These are phyloP conservation scores for Aspergillus nomiae DNA, from an alignment of 2,329 filamentous ascomycete genomes.

Conservation along the genomic window DNA sequence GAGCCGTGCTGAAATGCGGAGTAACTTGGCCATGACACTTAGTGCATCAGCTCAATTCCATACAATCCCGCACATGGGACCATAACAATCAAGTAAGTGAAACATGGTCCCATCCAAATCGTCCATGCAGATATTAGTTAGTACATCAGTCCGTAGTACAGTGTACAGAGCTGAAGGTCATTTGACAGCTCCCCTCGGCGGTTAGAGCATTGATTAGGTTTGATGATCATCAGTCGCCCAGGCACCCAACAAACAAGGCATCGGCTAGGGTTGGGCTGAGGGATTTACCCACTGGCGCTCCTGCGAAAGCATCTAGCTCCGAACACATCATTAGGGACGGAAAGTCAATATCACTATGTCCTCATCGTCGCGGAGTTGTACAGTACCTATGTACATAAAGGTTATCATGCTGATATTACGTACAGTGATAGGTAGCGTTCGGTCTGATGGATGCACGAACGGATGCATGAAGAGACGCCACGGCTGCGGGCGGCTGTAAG, in stretches of 20 bases:
- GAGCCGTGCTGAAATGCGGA: not conserved
- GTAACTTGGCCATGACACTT: not conserved
- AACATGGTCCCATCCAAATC: not conserved
- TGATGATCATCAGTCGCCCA: not conserved
- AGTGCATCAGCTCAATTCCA: not conserved
- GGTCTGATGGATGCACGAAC: not conserved
- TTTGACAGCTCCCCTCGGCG: not conserved
- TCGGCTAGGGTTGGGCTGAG: not conserved
- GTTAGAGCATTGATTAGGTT: not conserved
- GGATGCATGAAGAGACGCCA: not conserved
- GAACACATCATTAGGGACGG: not conserved
- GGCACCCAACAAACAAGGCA: conserved; percentile 1
- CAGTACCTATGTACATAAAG: not conserved
- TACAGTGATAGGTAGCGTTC: not conserved
- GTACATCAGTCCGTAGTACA: not conserved
- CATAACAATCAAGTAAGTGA: not conserved
- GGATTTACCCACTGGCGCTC: not conserved
- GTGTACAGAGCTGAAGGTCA: not conserved
- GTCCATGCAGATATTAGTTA: not conserved
- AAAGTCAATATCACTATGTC: not conserved
- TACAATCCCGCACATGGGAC: not conserved
- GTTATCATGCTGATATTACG: not conserved
- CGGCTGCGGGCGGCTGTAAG: not conserved
- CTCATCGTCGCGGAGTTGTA: not conserved
- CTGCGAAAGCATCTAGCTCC: not conserved